phyloP scores from a whole-genome alignment of 768 basidiomycete genomes.

The Lactifluus rugatus region DNA sequence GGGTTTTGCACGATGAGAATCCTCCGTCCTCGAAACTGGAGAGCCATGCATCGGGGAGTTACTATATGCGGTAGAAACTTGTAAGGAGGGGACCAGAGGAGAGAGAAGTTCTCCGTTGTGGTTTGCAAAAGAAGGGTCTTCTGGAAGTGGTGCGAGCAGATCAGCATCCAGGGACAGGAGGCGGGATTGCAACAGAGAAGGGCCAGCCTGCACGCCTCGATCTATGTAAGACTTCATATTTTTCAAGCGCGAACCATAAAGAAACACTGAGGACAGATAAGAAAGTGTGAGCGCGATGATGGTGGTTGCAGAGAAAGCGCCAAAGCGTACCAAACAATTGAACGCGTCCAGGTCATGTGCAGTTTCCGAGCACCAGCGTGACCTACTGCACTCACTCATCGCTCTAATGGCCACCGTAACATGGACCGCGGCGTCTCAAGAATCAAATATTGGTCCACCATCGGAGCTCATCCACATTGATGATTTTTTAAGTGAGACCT shows the following conservation, averaged over 20 bases:
- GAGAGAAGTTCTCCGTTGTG: neutral
- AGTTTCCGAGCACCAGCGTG: neutral
- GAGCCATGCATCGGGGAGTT: neutral
- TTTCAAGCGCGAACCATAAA: neutral
- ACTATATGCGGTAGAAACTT: conserved; percentile 17
- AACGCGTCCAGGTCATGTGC: conserved; percentile 16
- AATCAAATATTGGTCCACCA: conserved; percentile 21
- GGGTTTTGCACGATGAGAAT: conserved; percentile 6
- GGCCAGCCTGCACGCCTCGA: conserved; percentile 18
- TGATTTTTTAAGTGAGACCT: conserved; percentile 22
- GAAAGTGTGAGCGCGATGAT: neutral
- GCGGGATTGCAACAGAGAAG: neutral
- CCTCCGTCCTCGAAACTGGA: neutral
- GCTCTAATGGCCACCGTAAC: neutral
- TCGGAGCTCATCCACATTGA: conserved; percentile 26
- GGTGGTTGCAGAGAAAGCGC: neutral
- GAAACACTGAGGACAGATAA: no score
- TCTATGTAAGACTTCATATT: conserved; percentile 15
- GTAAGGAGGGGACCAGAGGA: conserved; percentile 1
- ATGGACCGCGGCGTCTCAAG: conserved; percentile 14
- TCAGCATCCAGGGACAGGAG: neutral
- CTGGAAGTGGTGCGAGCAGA: neutral
- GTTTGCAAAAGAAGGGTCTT: neutral
- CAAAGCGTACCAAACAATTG: conserved; percentile 3
- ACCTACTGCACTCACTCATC: no score